phyloP scores from a whole-genome alignment of 108 stramenopile species.

The Conticribra guillardii region DNA sequence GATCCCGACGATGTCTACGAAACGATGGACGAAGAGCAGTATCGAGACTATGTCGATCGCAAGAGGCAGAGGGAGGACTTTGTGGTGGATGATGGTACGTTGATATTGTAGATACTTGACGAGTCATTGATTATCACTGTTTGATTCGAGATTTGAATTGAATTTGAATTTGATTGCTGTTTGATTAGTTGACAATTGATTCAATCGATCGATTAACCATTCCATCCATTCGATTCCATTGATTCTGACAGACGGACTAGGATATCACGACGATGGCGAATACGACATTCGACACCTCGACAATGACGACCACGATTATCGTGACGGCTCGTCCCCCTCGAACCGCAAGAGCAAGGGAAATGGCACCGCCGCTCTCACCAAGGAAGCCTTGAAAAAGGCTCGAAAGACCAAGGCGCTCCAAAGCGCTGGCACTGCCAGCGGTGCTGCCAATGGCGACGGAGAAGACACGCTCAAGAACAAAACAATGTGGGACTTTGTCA shows the following conservation, averaged over 20 bases:
- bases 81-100: conserved; percentile 96
- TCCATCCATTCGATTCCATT: too few relatives aligned
- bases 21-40: conserved; percentile 86
- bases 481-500: conserved; percentile 86
- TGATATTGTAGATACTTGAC: too few relatives aligned
- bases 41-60: conserved; percentile 78
- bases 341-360: conserved; percentile 43
- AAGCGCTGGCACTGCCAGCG: conserved; percentile 7
- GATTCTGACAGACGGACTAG: conserved; percentile 85
- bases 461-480: conserved; percentile 18
- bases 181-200: too few relatives aligned
- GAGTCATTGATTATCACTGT: too few relatives aligned
- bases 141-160: too few relatives aligned
- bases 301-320: conserved; percentile 18
- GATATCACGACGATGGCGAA: conserved; percentile 98
- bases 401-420: conserved; percentile 53
- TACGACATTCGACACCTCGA: conserved; percentile 83
- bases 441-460: conserved; percentile 8
- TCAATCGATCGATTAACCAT: too few relatives aligned
- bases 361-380: conserved; percentile 62
- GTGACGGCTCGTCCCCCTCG: not conserved
- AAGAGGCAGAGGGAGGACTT: conserved; percentile 96
- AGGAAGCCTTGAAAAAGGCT: conserved; percentile 70
- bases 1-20: conserved; percentile 91
- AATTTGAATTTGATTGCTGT: too few relatives aligned